Evolutionary conservation across 768 basidiomycete genomes (phyloP), one percentile per base, ranked within the genome.

Genomic region (Auricularia cornea): DNA sequence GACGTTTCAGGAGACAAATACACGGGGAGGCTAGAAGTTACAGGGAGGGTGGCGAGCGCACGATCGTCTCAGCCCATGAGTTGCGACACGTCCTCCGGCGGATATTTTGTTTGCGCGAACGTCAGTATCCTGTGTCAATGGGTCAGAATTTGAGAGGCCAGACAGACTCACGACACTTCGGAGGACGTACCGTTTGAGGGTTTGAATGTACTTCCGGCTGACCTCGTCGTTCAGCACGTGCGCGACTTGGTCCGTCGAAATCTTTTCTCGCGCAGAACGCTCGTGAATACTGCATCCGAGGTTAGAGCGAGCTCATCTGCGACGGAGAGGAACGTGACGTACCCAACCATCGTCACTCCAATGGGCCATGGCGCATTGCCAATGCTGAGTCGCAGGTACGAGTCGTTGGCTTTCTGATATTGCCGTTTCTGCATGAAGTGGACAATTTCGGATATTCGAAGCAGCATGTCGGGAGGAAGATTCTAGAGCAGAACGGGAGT

Each of bases 301-400:
- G 60, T 5, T 32, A 64, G 26, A n/a, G 30, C 1, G 51, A 44
- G 33, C 44, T 31, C 41, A 44, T 8, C 8, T 20, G 59, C 30
- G 51, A 23, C 51, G 62, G 26, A 48, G 31, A 11, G 52, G n/a
- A 35, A 38, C 35, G 11, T 8, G 12, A 80, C 87, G 41, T 75
- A 94, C 93, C 94, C 95, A 78, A 98, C 97, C 90, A 96, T 96
- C 65, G 97, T 99, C 10, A 99, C 97, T 51, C 97, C 97, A 70
- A 99, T 99, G 1, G 97, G 97, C 97, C 97, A 99, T 2, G 97
- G 95, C 0, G 97, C 96, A 70, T 97, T 99, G 35, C 97, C 97
- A 66, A 99, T 99, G 4, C 92, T 94, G 41, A 99, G 79, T 6
- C 97, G 89, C 28, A 99, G 84, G 73, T 99, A 99, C 0, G 95